Evolutionary conservation across 2,329 filamentous ascomycete genomes (phyloP).

Genomic region (Sclerotinia borealis): DNA sequence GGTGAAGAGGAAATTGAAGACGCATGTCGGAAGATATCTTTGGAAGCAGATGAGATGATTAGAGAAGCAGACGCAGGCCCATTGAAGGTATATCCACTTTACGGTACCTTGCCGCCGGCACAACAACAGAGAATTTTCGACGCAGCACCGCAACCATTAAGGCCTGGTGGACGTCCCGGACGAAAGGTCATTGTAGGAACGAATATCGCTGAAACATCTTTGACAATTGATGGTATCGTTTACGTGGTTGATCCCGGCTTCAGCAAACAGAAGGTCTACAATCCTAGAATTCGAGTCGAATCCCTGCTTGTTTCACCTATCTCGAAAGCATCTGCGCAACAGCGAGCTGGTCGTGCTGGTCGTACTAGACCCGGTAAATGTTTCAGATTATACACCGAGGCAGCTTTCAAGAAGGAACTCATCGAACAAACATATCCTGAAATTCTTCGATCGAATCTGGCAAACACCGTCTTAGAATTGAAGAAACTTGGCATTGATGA

Average conservation of each 20-base stretch:
- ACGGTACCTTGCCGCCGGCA: slow-evolving; percentile 83
- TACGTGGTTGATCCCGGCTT: slow-evolving; percentile 99
- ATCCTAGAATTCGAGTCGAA: slow-evolving; percentile 92
- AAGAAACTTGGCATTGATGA: slow-evolving; percentile 97
- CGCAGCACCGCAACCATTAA: slow-evolving; percentile 67
- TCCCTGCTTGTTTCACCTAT: slow-evolving; percentile 96
- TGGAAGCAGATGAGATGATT: slow-evolving; percentile 88
- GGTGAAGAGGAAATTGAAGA: slow-evolving; percentile 99
- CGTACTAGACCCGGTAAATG: slow-evolving; percentile 98
- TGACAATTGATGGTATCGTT: slow-evolving; percentile 98
- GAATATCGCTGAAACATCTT: slow-evolving; percentile 94
- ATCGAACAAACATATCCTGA: slow-evolving; percentile 97
- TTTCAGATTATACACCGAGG: slow-evolving; percentile 93
- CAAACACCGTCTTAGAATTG: slow-evolving; percentile 89
- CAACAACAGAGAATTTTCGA: slow-evolving; percentile 97
- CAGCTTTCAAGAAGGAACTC: slow-evolving; percentile 93
- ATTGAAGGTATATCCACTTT: slow-evolving; percentile 84
- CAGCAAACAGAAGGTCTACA: slow-evolving; percentile 99
- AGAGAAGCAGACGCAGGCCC: slow-evolving; percentile 89
- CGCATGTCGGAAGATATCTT: slow-evolving; percentile 80
- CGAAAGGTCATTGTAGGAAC: slow-evolving; percentile 91
- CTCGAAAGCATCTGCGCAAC: slow-evolving; percentile 94
- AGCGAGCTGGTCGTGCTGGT: slow-evolving; percentile 96
- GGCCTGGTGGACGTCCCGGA: slow-evolving; percentile 75
- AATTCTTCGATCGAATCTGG: slow-evolving; percentile 87